Base-by-base conservation (phyloP, 495 filamentous ascomycete species). In the Apodospora peruviana region DNA sequence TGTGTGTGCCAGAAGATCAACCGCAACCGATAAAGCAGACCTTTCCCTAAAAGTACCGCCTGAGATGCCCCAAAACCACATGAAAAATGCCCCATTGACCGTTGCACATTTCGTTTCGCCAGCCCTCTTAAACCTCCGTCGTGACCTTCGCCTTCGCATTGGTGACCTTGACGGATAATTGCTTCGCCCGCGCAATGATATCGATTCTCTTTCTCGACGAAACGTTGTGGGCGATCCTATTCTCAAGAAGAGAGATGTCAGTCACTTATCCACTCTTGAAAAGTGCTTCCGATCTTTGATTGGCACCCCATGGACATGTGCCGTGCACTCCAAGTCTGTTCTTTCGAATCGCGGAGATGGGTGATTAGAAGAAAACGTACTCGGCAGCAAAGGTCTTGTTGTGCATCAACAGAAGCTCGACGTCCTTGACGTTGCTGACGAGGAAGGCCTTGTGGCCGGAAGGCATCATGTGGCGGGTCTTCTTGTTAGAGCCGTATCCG, bases 401-500 rank as follows among this genome's bases (percentile, higher is more conserved):
- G 85, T 98, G 94, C 93, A 98, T 98, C 52, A 98, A 82, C 60
- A 98, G 87, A 53, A 98, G 85, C 76, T 97, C 91, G 66, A 98
- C 85, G 65, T 97, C 94, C 67, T 82, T 76, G 72, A 83, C 68
- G 82, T 96, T 97, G 81, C 89, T 85, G 75, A 98, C 93, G 68
- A 97, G 84, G 84, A 98, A 98, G 51, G 93, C 90, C 82, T 97
- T 97, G 84, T 96, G 93, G 76, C 93, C 93, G 64, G 90, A 95
- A 68, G 93, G 94, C 84, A 91, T 95, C 82, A 96, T 84, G 80
- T 97, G 90, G 56, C 86, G 82, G 66, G 93, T 98, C 83, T 96
- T 97, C 82, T 85, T 93, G 85, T 98, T 96, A 74, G 82, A 88
- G 59, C 93, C 91, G 71, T 90, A 97, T 58, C 93, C 93, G 72